These are phyloP conservation scores for Penicillium salamii DNA, from an alignment of 495 filamentous ascomycete genomes.

Conservation along the genomic window DNA sequence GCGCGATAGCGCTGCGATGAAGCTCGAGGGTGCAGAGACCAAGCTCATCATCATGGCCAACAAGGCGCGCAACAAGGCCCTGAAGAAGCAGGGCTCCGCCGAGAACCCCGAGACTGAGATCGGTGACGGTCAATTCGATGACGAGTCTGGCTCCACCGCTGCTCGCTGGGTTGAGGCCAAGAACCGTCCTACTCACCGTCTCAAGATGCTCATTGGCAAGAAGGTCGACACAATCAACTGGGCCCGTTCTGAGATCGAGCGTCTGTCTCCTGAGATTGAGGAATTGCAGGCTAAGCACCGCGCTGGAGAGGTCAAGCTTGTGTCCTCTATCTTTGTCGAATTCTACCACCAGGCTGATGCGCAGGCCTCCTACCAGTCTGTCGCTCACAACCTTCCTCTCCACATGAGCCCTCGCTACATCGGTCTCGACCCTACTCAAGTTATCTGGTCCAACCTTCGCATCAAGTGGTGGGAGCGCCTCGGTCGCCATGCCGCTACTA, in stretches of 20 bases:
- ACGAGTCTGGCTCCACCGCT: constrained; percentile 72
- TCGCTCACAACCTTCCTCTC: constrained; percentile 84
- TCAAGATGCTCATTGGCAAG: constrained; percentile 77
- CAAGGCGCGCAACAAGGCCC: constrained; percentile 64
- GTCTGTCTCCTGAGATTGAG: constrained; percentile 76
- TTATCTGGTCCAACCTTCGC: constrained; percentile 84
- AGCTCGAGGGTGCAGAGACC: constrained; percentile 86
- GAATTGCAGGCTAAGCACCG: constrained; percentile 71
- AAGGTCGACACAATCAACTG: constrained; percentile 88
- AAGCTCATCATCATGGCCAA: constrained; percentile 84
- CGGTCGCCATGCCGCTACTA: constrained; percentile 65
- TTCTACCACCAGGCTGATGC: constrained; percentile 79
- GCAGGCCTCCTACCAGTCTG: constrained; percentile 75
- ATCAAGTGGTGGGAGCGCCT: constrained; percentile 88
- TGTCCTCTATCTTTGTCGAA: constrained; percentile 71
- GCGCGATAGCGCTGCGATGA: constrained; percentile 77
- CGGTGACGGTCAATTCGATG: constrained; percentile 51
- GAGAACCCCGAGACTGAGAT: constrained; percentile 33
- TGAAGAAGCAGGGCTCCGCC: constrained; percentile 63
- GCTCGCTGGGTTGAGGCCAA: constrained; percentile 76
- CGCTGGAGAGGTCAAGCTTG: constrained; percentile 63
- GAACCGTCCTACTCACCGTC: constrained; percentile 80
- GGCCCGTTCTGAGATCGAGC: constrained; percentile 77
- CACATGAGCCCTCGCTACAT: constrained; percentile 93
- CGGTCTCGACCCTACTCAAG: constrained; percentile 77